Evolutionary conservation across 2,329 filamentous ascomycete genomes (phyloP).

Genomic region (Fusarium sp.): DNA sequence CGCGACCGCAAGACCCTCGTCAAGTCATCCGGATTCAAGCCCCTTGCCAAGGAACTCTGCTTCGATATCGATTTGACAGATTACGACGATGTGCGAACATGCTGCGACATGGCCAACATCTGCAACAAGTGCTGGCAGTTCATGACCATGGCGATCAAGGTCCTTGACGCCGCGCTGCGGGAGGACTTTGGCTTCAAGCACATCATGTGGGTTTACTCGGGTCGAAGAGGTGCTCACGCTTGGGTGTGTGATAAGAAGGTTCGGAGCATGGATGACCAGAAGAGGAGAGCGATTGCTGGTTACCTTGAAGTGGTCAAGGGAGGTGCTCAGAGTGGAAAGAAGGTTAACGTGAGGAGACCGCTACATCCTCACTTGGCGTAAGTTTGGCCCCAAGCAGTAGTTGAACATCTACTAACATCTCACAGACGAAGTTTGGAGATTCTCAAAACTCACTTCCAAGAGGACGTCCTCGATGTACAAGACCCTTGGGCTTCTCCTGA

Average conservation of each 20-base stretch:
- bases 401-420: conserved; percentile 24
- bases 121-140: conserved; percentile 96
- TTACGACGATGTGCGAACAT: conserved; percentile 96
- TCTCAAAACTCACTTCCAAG: conserved; percentile 82
- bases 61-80: conserved; percentile 99
- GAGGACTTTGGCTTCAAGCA: conserved; percentile 98
- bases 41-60: conserved; percentile 90
- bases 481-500: conserved; percentile 80
- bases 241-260: conserved; percentile 96
- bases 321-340: conserved; percentile 84
- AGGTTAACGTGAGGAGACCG: conserved; percentile 82
- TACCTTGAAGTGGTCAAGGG: conserved; percentile 93
- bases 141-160: conserved; percentile 97
- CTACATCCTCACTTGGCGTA: conserved; percentile 87
- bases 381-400: conserved; percentile 39
- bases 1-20: conserved; percentile 88
- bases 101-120: conserved; percentile 92
- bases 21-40: conserved; percentile 82
- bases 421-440: conserved; percentile 80
- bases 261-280: conserved; percentile 82
- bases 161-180: conserved; percentile 82
- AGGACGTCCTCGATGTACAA: conserved; percentile 81
- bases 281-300: conserved; percentile 81
- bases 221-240: conserved; percentile 93
- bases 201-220: conserved; percentile 98